Base-by-base conservation (phyloP, 2,329 filamentous ascomycete genomes). In the Blastomyces gilchristii region DNA sequence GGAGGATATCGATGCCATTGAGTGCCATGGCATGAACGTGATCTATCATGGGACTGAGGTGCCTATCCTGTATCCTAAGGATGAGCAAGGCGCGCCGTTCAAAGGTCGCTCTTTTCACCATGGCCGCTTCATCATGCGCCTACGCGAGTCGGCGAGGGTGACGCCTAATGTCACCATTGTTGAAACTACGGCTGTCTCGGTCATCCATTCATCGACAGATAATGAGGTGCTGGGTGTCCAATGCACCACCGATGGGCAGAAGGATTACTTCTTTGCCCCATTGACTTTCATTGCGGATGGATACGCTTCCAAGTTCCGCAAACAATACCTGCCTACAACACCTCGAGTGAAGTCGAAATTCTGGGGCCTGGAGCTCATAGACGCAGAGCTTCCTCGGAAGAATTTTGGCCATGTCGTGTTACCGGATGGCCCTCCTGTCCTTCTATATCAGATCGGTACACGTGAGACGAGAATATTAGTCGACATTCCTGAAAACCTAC, bases 371-470 rank as follows among this genome's bases (percentile, higher is more conserved):
- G 93, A 99, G 75, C 83, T 99, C 66, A 89, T 94, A 71, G 92
- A 97, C 74, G 90, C 89, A 63, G 82, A 87, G 31, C 83, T 97
- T 11, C 90, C 91, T 1, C 81, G 83, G 61, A 84, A 86, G 1
- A 80, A 86, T 66, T 90, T 90, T 73, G 94, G 93, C 25, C 91
- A 96, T 75, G 93, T 99, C 67, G 81, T 97, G 62, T 88, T 99
- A 66, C 87, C 87, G 69, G 84, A 90, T 67, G 83, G 85, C 56
- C 80, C 86, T 0, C 93, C 94, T 0, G 85, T 96, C 43, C 85
- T 99, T 31, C 84, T 99, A 64, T 99, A 99, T 80, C 94, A 97
- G 78, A 99, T 99, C 73, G 93, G 94, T 72, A 89, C 90, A 4
- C 92, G 89, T 77, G 94, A 97, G 78, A 99, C 94, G 1, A 86